Evolutionary conservation across 495 filamentous ascomycete species (phyloP).

Genomic region (Penicillium egyptiacum): DNA sequence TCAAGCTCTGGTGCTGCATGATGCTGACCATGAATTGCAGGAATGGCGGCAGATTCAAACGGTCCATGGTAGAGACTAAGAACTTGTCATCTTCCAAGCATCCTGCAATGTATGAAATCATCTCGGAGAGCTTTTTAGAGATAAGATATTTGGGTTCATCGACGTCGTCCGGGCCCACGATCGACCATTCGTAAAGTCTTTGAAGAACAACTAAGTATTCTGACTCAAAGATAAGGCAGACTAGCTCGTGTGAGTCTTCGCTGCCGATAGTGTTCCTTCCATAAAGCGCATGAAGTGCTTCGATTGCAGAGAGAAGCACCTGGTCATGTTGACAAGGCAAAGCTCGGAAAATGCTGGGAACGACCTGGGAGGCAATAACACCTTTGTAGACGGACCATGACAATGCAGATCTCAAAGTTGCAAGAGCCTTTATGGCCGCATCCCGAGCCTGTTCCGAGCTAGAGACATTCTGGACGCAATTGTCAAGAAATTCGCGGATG

Average conservation of each 20-base stretch:
- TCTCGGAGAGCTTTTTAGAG: slow-evolving; percentile 91
- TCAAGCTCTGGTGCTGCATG: slow-evolving; percentile 80
- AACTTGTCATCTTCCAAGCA: slow-evolving; percentile 76
- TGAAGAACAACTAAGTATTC: slow-evolving; percentile 70
- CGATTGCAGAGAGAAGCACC: slow-evolving; percentile 77
- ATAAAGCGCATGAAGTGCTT: slow-evolving; percentile 81
- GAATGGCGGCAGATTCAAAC: slow-evolving; percentile 70
- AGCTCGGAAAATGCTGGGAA: slow-evolving; percentile 70
- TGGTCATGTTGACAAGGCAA: slow-evolving; percentile 71
- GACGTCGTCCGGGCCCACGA: slow-evolving; percentile 73
- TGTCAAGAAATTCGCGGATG: slow-evolving; percentile 69
- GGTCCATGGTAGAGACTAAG: slow-evolving; percentile 40
- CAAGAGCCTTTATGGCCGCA: slow-evolving; percentile 68
- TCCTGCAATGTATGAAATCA: slow-evolving; percentile 79
- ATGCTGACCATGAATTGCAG: slow-evolving; percentile 76
- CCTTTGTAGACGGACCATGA: slow-evolving; percentile 84
- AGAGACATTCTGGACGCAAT: slow-evolving; percentile 67
- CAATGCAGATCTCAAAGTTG: slow-evolving; percentile 71
- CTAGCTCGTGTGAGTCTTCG: slow-evolving; percentile 74
- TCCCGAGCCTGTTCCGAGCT: slow-evolving; percentile 61
- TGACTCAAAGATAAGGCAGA: slow-evolving; percentile 73
- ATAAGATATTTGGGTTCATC: slow-evolving; percentile 91
- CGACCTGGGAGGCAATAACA: slow-evolving; percentile 64
- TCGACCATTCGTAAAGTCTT: slow-evolving; percentile 78
- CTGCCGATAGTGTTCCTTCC: slow-evolving; percentile 69